phyloP scores from a whole-genome alignment of 2,329 filamentous ascomycete genomes.

The Elsinoe necatrix region DNA sequence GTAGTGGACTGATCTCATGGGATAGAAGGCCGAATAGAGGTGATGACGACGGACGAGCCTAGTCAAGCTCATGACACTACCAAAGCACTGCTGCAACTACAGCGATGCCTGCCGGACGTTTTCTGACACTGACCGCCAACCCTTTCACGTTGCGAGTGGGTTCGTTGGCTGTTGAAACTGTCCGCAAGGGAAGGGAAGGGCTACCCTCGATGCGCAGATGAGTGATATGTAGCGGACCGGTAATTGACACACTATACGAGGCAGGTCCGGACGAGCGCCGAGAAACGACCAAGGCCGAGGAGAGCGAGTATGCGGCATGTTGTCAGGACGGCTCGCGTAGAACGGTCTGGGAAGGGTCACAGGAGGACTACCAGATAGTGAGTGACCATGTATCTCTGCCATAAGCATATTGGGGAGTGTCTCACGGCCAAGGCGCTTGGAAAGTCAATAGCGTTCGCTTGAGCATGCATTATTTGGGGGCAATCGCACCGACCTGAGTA shows the following conservation, averaged over 20 bases:
- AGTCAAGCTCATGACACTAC: background rate
- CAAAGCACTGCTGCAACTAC: background rate
- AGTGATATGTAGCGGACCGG: background rate
- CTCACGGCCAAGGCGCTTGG: background rate
- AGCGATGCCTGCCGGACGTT: background rate
- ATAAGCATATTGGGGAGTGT: background rate
- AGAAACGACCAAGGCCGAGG: background rate
- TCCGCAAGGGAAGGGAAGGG: background rate
- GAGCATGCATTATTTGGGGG: background rate
- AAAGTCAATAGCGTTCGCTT: background rate
- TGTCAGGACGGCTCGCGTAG: background rate
- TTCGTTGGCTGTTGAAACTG: background rate
- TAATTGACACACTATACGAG: constrained; percentile 2
- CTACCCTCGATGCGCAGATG: background rate
- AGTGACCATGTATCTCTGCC: background rate
- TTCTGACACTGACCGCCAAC: background rate
- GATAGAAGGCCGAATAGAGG: background rate
- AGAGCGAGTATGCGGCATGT: background rate
- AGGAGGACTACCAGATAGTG: background rate
- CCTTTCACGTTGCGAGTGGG: constrained; percentile 1
- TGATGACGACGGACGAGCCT: constrained; percentile 1
- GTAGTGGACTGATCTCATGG: background rate
- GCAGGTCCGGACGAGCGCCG: background rate
- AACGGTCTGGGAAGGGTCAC: background rate
- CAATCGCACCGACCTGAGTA: background rate